Conservation (phyloP, 352 stramenopile species). For the Pythium insidiosum region DNA sequence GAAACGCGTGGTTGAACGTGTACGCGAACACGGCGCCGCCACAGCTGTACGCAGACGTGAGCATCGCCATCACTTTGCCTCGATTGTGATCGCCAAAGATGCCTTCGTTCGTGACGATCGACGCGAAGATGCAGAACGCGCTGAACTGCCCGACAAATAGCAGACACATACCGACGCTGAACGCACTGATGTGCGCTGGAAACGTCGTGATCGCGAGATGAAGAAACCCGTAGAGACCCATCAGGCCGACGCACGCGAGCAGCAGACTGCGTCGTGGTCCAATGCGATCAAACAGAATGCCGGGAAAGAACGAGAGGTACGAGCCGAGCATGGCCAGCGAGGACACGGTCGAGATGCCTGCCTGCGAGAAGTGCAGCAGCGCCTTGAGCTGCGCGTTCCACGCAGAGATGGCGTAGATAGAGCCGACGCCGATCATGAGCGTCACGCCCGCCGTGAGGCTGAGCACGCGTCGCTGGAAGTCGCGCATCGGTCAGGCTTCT, state of each 20-base stretch:
- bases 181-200: slow-evolving; percentile 28
- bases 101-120: slow-evolving; percentile 72
- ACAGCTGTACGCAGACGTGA: slow-evolving; percentile 72
- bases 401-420: slow-evolving; percentile 68
- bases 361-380: slow-evolving; percentile 62
- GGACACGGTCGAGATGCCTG: slow-evolving; percentile 64
- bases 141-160: slow-evolving; percentile 56
- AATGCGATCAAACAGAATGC: slow-evolving; percentile 62
- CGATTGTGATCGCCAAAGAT: slow-evolving; percentile 62
- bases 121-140: slow-evolving; percentile 68
- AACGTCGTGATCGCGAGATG: slow-evolving; percentile 33
- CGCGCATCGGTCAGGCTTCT: neutral
- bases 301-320: slow-evolving; percentile 70
- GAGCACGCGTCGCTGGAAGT: slow-evolving; percentile 11
- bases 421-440: slow-evolving; percentile 69
- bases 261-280: slow-evolving; percentile 52
- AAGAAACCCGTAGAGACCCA: slow-evolving; percentile 30
- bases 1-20: slow-evolving; percentile 51
- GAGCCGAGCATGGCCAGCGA: slow-evolving; percentile 68
- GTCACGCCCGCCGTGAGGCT: slow-evolving; percentile 53
- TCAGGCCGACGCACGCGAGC: slow-evolving; percentile 30
- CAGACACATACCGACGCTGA: slow-evolving; percentile 43
- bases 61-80: slow-evolving; percentile 66
- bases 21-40: slow-evolving; percentile 72
- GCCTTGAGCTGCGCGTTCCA: slow-evolving; percentile 83